These are phyloP conservation scores for Ustilago curta DNA, from an alignment of 1,284 basidiomycete species.

Conservation along the genomic window DNA sequence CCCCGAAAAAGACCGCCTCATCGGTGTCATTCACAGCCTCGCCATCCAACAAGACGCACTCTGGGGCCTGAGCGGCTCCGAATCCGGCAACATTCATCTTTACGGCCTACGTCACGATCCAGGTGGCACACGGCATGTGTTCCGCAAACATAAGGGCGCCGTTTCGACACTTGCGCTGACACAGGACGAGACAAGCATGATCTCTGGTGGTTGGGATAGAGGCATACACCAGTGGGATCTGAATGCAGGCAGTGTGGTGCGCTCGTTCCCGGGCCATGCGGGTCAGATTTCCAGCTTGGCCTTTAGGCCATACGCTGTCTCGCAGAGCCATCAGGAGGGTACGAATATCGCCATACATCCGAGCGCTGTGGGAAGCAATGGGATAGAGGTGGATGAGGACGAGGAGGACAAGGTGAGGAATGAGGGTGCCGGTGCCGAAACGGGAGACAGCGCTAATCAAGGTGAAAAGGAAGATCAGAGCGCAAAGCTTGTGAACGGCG, in stretches of 20 bases:
- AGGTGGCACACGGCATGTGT: conserved; percentile 80
- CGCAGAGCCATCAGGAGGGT: conserved; percentile 35
- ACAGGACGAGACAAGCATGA: conserved; percentile 83
- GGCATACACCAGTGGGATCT: conserved; percentile 97
- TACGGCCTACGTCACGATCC: conserved; percentile 93
- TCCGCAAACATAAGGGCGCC: conserved; percentile 78
- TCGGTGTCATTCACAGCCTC: conserved; percentile 65
- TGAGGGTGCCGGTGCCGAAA: neutral
- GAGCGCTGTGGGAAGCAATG: conserved; percentile 4
- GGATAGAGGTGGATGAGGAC: conserved; percentile 12
- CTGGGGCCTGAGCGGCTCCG: conserved; percentile 63
- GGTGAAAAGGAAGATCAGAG: neutral
- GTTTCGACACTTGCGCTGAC: conserved; percentile 87
- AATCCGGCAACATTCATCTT: conserved; percentile 74
- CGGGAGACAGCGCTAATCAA: neutral
- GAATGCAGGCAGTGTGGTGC: conserved; percentile 84
- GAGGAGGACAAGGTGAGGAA: conserved; percentile 31
- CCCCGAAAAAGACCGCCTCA: conserved; percentile 46
- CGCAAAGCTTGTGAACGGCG: conserved; percentile 5
- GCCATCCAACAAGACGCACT: conserved; percentile 63
- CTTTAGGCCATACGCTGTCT: conserved; percentile 75
- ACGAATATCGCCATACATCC: conserved; percentile 34
- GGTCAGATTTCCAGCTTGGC: conserved; percentile 87
- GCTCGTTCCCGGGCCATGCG: conserved; percentile 84
- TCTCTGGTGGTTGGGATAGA: conserved; percentile 95